Evolutionary conservation across 2,329 filamentous ascomycete genomes (phyloP), one percentile per base, ranked within the genome.

Genomic region (Penicillium crustosum): DNA sequence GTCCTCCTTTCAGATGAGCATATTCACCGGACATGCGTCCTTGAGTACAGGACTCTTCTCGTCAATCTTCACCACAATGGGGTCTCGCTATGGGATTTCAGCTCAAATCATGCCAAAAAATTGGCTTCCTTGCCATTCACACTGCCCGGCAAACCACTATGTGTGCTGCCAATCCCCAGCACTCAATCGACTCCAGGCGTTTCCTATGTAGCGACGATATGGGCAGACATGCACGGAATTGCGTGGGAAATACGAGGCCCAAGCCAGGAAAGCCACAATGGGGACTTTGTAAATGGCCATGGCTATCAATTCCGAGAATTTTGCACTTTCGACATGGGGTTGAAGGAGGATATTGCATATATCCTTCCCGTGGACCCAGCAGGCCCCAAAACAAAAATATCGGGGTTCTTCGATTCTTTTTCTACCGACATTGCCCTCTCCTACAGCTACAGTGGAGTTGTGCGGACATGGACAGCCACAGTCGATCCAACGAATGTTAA

Each of bases 361-460:
- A 79, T 96, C 19, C 78, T 96, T 10, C 90, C 92, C 0, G 91
- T 96, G 47, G 93, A 96, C 68, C 91, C 92, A 50, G 92, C 91
- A 1, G 93, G 92, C 1, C 86, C 89, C 12, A 80, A 83, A 39
- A 84, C 87, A 1, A 81, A 87, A 3, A 84, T 86, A 12, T 90
- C 90, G 4, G 90, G 89, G 0, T 95, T 92, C 61, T 82, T 96
- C 33, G 92, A 96, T 72, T 85, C 90, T 0, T 96, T 96, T 72
- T 89, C 91, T 12, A 86, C 88, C 39, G 92, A 96, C 69, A 86
- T 95, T 49, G 91, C 91, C 13, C 86, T 96, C 27, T 94, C 92
- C 0, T 96, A 94, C 70, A 93, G 89, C 0, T 81, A 84, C 23
- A 82, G 82, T 10, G 93, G 92, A 0, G 79, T 87, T 6, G 83